Base-by-base conservation (phyloP, 352 stramenopile genomes). In the Globisporangium emineosum region DNA sequence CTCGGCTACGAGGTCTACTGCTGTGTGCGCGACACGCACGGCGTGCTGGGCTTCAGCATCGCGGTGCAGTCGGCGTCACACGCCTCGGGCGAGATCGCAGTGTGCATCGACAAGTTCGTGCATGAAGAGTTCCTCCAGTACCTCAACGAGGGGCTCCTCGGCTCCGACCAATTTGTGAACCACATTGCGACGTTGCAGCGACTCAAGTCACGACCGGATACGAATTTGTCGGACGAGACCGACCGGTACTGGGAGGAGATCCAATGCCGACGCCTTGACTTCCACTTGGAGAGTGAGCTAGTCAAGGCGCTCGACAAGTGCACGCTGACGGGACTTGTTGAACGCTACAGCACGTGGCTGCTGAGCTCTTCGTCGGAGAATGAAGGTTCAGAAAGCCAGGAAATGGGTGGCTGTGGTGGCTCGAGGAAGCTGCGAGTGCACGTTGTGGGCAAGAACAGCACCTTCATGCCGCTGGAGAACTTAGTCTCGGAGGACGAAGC, bases 1-100 rank as follows among this genome's bases (percentile, higher is more conserved):
- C 73, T 97, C 25, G 87, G 86, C 8, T 96, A 97, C 64, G 79
- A 89, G 33, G 85, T 96, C 13, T 82, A 60, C 19, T 96, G 89
- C 66, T 85, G 72, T 25, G 71, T 91, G 55, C 79, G 84, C 17
- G 83, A 90, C 55, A 94, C 86, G 0, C 79, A 94, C 43, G 81
- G 77, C 9, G 81, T 96, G 13, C 69, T 94, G 9, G 86, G 86
- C 0, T 85, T 87, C 43, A 86, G 81, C 60, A 68, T 93, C 35
- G 76, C 68, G 5, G 81, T 95, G 29, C 78, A 93, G 60, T 93
- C 86, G 19, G 78, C 85, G 7, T 91, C 76, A 8, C 75, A 89
- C 27, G 62, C 83, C 27, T 65, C 84, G 17, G 70, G 76, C 13
- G 73, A 83, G 47, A 86, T 95, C 51, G 77, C 77, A 0, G 57